A percentile compares a stretch with the other conserved stretches of the same genome.
Evolutionary conservation across 78 protist species (phyloP).

Genomic region (Dictyostelium citrinum): DNA sequence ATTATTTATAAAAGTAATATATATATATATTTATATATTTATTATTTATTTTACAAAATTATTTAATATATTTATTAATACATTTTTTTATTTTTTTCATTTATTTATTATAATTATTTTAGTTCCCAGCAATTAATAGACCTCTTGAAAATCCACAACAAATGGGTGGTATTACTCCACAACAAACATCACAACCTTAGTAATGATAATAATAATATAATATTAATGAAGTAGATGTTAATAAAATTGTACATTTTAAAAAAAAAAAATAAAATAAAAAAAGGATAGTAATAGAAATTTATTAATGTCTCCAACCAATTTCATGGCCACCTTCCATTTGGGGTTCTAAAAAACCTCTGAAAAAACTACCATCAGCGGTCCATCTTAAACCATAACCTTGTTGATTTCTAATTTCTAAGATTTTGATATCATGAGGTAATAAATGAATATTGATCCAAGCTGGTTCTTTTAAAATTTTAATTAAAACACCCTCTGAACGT

Average conservation of each 20-base stretch:
- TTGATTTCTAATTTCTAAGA: constrained; percentile 49
- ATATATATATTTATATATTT: too few relatives aligned
- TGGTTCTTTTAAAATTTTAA: constrained; percentile 16
- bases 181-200: background rate
- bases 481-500: constrained; percentile 13
- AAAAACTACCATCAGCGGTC: constrained; percentile 15
- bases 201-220: too few relatives aligned
- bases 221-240: background rate
- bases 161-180: background rate
- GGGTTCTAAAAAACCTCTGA: constrained; percentile 67
- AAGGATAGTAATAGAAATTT: background rate
- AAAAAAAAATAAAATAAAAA: background rate
- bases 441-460: constrained; percentile 33
- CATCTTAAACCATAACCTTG: constrained; percentile 65
- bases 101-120: too few relatives aligned
- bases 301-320: constrained; percentile 66
- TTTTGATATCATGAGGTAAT: constrained; percentile 32
- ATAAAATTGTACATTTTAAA: background rate
- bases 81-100: too few relatives aligned
- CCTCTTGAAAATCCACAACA: background rate
- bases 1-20: constrained; percentile 1
- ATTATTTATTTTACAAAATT: too few relatives aligned
- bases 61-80: too few relatives aligned
- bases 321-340: constrained; percentile 74
- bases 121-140: background rate